phyloP scores from a whole-genome alignment of 805 yeast species.

The Saccharomycopsis vini region DNA sequence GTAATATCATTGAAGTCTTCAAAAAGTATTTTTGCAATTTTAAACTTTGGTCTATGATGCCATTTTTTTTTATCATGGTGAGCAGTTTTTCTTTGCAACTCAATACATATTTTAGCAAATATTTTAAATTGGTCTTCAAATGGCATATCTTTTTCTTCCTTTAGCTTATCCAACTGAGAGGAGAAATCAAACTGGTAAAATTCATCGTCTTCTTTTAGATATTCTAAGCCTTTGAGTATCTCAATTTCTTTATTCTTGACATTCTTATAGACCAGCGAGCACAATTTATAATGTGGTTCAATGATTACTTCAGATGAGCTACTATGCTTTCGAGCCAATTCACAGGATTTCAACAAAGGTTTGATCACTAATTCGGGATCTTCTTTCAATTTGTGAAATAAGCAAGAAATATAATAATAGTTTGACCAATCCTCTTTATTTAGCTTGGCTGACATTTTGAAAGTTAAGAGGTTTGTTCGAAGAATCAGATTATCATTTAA shows the following conservation, averaged over 20 bases:
- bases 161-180: constrained; percentile 18
- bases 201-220: constrained; percentile 31
- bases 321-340: constrained; percentile 28
- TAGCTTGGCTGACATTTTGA: constrained; percentile 35
- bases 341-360: constrained; percentile 37
- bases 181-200: constrained; percentile 22
- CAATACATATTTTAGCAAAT: constrained; percentile 35
- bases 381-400: constrained; percentile 39
- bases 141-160: neutral
- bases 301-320: constrained; percentile 36
- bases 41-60: constrained; percentile 81
- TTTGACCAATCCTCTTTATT: constrained; percentile 48
- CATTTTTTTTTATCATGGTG: constrained; percentile 71
- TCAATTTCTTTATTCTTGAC: constrained; percentile 31
- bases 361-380: constrained; percentile 28
- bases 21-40: constrained; percentile 54
- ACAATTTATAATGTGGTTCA: constrained; percentile 69
- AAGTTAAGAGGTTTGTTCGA: constrained; percentile 34
- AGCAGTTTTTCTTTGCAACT: constrained; percentile 38
- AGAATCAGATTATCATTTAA: constrained; percentile 26
- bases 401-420: constrained; percentile 49
- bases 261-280: constrained; percentile 51
- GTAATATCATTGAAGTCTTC: constrained; percentile 44
- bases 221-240: constrained; percentile 30
- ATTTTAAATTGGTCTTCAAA: constrained; percentile 20